Evolutionary conservation across 345 rosid genomes (phyloP).

Genomic region (Arabidopsis arenosa): DNA sequence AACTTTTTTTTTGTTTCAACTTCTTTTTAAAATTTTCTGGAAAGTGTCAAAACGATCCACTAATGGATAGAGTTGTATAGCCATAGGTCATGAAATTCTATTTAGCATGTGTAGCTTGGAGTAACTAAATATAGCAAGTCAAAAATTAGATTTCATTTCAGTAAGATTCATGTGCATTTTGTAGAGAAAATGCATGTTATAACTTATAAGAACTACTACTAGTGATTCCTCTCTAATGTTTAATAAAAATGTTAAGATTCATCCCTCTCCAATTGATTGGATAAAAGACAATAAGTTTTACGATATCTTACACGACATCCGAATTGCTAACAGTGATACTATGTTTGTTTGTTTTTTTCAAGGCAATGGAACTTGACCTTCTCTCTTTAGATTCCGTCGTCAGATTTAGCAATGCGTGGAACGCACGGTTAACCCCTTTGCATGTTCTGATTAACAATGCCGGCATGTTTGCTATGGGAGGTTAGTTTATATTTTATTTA

Average conservation of each 20-base stretch:
- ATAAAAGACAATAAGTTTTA: no score
- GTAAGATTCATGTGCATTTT: neutral
- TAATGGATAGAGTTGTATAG: neutral
- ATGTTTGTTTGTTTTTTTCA: neutral
- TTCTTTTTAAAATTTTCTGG: neutral
- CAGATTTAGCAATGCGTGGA: constrained; percentile 75
- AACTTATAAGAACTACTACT: constrained; percentile 4
- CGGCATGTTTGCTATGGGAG: constrained; percentile 89
- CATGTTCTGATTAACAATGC: constrained; percentile 91
- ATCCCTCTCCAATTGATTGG: neutral
- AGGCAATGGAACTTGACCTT: constrained; percentile 95
- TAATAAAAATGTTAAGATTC: no score
- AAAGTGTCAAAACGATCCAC: neutral
- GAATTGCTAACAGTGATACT: neutral
- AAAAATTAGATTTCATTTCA: no score
- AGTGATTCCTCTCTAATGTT: neutral
- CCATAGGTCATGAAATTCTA: neutral
- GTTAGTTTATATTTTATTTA: constrained; percentile 42
- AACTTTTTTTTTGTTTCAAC: no score
- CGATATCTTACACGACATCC: neutral
- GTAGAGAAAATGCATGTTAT: neutral
- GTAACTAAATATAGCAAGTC: no score
- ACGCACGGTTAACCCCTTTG: constrained; percentile 65
- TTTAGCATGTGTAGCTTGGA: no score
- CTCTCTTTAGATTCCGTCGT: constrained; percentile 86